Conservation (phyloP, 2,329 filamentous ascomycete genomes). For the Colletotrichum sp. region DNA sequence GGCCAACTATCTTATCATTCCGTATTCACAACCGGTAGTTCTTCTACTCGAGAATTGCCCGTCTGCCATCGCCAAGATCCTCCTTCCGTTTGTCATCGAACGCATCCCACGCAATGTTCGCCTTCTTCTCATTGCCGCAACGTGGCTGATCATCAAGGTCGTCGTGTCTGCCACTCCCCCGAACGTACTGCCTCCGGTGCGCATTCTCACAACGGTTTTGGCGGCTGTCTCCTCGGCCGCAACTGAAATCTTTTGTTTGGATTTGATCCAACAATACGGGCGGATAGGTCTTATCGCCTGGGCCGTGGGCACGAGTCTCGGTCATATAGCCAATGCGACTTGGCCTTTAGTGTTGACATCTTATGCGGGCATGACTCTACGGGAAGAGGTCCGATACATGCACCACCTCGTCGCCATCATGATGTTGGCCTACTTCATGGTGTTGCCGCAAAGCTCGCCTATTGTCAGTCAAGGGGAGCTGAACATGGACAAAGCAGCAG, state of each 20-base stretch:
- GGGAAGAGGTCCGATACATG: constrained; percentile 30
- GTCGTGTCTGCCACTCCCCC: constrained; percentile 33
- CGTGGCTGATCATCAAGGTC: constrained; percentile 32
- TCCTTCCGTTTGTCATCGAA: constrained; percentile 32
- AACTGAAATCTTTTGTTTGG: constrained; percentile 36
- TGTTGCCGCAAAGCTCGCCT: constrained; percentile 27
- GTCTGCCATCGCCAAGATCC: constrained; percentile 30
- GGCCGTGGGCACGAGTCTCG: constrained; percentile 37
- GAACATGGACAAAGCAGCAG: no score
- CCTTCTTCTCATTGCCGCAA: constrained; percentile 27
- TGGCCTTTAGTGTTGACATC: constrained; percentile 34
- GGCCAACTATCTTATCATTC: constrained; percentile 39
- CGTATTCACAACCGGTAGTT: constrained; percentile 35
- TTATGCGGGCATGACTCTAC: constrained; percentile 29
- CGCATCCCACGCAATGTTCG: constrained; percentile 31
- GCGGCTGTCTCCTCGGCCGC: constrained; percentile 32
- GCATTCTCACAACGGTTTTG: constrained; percentile 32
- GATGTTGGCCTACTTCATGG: constrained; percentile 29
- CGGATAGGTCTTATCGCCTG: constrained; percentile 37
- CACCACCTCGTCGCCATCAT: constrained; percentile 30
- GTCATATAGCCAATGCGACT: constrained; percentile 30
- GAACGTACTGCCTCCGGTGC: constrained; percentile 34
- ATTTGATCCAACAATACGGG: constrained; percentile 33
- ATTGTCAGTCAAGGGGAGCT: no score
- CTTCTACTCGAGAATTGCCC: constrained; percentile 35